Conservation (phyloP, 2,329 filamentous ascomycete species). For the Paecilomyces sp. region DNA sequence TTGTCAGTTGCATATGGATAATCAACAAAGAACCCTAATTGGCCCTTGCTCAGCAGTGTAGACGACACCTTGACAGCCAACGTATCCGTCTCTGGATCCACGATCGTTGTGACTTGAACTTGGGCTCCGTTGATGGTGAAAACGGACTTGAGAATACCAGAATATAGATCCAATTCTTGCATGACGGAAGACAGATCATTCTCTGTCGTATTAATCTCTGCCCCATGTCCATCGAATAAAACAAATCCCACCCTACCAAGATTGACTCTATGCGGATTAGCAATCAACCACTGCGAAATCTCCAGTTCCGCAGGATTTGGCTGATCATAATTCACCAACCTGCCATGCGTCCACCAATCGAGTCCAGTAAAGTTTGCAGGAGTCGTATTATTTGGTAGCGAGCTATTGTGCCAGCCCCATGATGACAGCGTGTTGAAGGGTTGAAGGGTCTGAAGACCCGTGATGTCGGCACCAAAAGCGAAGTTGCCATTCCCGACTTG, state of each 20-base stretch:
- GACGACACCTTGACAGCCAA: conserved; percentile 40
- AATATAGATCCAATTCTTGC: conserved; percentile 45
- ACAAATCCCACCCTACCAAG: conserved; percentile 43
- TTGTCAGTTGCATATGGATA: conserved; percentile 43
- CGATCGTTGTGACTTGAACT: conserved; percentile 40
- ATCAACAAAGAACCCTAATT: conserved; percentile 45
- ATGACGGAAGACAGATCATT: conserved; percentile 30
- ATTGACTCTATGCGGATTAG: conserved; percentile 48
- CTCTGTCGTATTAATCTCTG: conserved; percentile 33
- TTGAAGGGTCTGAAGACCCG: conserved; percentile 39
- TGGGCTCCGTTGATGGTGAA: conserved; percentile 35
- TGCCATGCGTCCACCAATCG: conserved; percentile 39
- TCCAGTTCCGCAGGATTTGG: conserved; percentile 33
- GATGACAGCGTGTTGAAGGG: conserved; percentile 37
- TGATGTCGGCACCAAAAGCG: conserved; percentile 41
- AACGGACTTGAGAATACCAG: conserved; percentile 37
- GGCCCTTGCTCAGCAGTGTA: conserved; percentile 28
- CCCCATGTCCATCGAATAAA: conserved; percentile 23
- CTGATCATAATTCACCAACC: conserved; percentile 37
- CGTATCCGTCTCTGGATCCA: conserved; percentile 41
- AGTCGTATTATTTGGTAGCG: conserved; percentile 31
- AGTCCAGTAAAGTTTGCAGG: conserved; percentile 33
- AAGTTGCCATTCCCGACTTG: conserved; percentile 45
- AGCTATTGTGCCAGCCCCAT: conserved; percentile 42
- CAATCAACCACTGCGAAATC: conserved; percentile 48